Evolutionary conservation across 768 basidiomycete genomes (phyloP).

Genomic region (Hortiboletus campestris): DNA sequence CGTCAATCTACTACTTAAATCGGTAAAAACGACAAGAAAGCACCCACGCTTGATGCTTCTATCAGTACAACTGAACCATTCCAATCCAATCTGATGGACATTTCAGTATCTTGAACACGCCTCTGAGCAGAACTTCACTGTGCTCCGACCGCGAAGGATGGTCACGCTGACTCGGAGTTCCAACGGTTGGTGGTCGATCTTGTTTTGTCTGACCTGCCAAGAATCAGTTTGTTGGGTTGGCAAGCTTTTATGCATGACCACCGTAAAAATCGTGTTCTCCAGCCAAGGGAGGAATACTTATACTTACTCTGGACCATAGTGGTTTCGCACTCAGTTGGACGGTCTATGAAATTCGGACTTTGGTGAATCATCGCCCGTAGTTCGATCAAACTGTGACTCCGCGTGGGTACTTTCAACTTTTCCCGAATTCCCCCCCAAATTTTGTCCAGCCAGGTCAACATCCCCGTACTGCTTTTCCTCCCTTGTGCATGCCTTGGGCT

Average conservation of each 20-base stretch:
- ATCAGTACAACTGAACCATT: not conserved
- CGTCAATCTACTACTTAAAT: conserved; percentile 13
- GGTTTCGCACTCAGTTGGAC: not conserved
- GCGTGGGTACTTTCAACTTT: not conserved
- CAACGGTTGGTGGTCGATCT: conserved; percentile 12
- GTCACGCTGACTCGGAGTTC: not conserved
- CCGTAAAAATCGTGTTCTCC: not conserved
- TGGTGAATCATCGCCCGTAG: not conserved
- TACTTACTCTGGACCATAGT: not conserved
- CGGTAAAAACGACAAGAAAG: conserved; percentile 8
- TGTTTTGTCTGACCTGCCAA: conserved; percentile 1
- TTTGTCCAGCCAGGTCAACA: not conserved
- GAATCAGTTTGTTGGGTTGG: not conserved
- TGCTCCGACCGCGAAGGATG: not conserved
- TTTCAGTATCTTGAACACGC: not conserved
- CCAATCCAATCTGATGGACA: not conserved
- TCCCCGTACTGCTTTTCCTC: not conserved
- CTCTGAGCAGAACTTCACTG: not conserved
- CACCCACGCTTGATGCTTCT: conserved; percentile 11
- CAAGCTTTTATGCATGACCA: not conserved
- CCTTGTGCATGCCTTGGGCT: no score
- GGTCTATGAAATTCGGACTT: not conserved
- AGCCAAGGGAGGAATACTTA: not conserved
- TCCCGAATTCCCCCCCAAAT: not conserved
- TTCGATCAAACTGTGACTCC: not conserved